Evolutionary conservation across 345 rosid species (phyloP), one percentile per base, ranked within the genome.

Genomic region (Toxicodendron radicans): DNA sequence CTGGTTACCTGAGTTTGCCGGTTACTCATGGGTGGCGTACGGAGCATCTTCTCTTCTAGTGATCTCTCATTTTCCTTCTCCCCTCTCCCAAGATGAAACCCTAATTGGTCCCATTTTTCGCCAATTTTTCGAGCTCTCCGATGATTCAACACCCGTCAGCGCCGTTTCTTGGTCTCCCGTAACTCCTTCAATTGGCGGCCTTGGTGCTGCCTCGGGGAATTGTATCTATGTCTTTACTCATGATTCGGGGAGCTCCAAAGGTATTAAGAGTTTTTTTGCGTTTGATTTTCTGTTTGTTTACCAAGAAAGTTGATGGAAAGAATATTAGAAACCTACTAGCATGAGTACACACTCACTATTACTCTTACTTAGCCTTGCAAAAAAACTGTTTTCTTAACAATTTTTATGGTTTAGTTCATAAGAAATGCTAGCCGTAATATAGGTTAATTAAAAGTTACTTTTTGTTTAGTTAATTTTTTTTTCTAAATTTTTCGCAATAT

Each of bases 21-120:
- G 97, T 78, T 82, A 88, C 92, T 86, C 98, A 85, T 94, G 98
- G 97, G 86, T 89, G 52, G 97, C 97, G 13, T 94, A 92, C 76
- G 97, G 97, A 21, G 97, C 97, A 14, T 94, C 97, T 73, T 87
- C 97, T 66, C 92, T 94, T 68, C 84, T 92, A 21, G 91, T 92
- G 66, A 84, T 94, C 76, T 89, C 97, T 52, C 98, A 94, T 84
- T 78, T 94, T 43, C 98, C 98, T 75, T 92, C 97, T 23, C 92
- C 97, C 48, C 90, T 89, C 67, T 90, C 89, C 73, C 78, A 73
- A 58, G 87, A 88, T 17, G 89, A 94, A 71, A 27, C 79, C 65
- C 65, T 79, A 20, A 74, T 84, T 76, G 97, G 88, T 32, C 92
- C 98, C 16, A 78, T 89, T 70, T 83, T 87, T 82, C 91, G 95